phyloP scores from a whole-genome alignment of 148 eudicot genomes.

The Cornus suecica region DNA sequence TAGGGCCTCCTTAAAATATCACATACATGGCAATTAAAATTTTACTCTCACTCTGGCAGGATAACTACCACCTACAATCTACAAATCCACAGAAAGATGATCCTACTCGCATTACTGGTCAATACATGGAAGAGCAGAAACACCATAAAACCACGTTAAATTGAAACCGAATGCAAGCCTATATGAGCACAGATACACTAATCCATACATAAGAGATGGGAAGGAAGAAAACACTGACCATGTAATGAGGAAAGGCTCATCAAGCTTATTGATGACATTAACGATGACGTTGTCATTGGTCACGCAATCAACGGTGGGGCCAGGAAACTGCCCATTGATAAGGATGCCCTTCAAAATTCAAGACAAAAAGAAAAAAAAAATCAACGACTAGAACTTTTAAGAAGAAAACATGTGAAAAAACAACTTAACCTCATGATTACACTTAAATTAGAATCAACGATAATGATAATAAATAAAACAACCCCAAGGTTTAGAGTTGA shows the following conservation, averaged over 20 bases:
- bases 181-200: background rate
- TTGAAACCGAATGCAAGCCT: background rate
- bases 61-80: background rate
- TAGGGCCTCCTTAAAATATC: background rate
- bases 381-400: background rate
- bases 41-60: background rate
- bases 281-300: conserved; percentile 77
- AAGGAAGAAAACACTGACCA: conserved; percentile 48
- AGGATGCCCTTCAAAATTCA: conserved; percentile 57
- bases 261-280: conserved; percentile 57
- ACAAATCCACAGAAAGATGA: background rate
- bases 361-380: conserved; percentile 1
- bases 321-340: conserved; percentile 80
- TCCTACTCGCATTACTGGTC: background rate
- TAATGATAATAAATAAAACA: too few species aligned
- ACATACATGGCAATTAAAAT: background rate
- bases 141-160: background rate
- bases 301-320: conserved; percentile 53
- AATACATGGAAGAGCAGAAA: background rate
- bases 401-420: background rate
- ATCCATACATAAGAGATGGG: background rate
- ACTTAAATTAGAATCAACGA: background rate
- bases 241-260: conserved; percentile 80
- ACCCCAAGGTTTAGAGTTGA: too few species aligned
- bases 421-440: background rate